Base-by-base conservation (phyloP, 2,329 filamentous ascomycete species). In the Apiospora marii region DNA sequence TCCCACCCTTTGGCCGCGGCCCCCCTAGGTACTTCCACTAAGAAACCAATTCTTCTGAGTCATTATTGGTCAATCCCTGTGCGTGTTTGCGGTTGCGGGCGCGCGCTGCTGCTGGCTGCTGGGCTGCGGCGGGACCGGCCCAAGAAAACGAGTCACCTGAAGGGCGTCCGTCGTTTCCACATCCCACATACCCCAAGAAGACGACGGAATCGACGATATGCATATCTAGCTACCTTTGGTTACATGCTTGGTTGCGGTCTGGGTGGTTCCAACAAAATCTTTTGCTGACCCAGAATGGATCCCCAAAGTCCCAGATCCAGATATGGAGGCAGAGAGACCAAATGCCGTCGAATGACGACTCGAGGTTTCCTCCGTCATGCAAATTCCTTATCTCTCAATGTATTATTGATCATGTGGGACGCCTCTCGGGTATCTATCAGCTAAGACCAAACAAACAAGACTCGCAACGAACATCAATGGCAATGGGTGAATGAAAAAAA, bases 51-150 rank as follows among this genome's bases (percentile, higher is more conserved):
- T 64, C 58, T 41, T 64, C 58, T 41, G 58, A 64, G 58, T 64
- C 58, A 64, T 64, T 64, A 64, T 64, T 64, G 58, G 58, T 64
- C 58, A 41, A 64, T 64, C 58, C 34, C 34, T 64, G 58, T 12
- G 58, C 58, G 34, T n/a, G 58, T 49, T 49, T 22, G 19, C 19
- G 19, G 19, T 22, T 43, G 41, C 41, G 41, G 27, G 27, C 4
- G 4, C 7, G 41, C 8, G 44, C 44, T n/a, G 44, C 16, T 37
- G 53, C 51, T 49, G 48, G 49, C 14, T 27, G 49, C 51, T 58
- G 51, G 14, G 6, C 16, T 48, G 58, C 58, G 58, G 58, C 34
- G 34, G 58, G 16, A 8, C 34, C 58, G 34, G 34, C 58, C 58
- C 58, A 61, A 37, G 53, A 30, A 30, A 53, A 19, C 58, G 30